Conservation (phyloP, 345 rosid genomes). For the Ceriops decandra region DNA sequence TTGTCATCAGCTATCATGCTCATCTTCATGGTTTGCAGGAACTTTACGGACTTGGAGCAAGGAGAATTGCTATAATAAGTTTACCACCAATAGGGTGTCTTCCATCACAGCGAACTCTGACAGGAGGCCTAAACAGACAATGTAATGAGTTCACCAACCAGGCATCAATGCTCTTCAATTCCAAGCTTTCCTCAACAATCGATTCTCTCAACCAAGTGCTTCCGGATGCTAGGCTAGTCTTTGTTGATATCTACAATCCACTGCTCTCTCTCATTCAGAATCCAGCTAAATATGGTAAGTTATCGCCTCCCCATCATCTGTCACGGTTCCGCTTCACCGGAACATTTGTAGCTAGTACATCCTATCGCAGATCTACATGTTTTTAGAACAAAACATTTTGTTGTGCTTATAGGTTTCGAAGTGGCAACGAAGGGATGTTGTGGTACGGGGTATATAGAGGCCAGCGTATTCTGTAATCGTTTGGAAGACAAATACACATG, state of each 20-base stretch:
- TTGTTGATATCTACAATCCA: slow-evolving; percentile 39
- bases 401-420: slow-evolving; percentile 47
- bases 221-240: slow-evolving; percentile 33
- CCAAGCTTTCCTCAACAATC: slow-evolving; percentile 39
- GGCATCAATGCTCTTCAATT: slow-evolving; percentile 54
- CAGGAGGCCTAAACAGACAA: slow-evolving; percentile 48
- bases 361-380: no score
- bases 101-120: slow-evolving; percentile 66
- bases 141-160: slow-evolving; percentile 45
- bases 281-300: slow-evolving; percentile 51
- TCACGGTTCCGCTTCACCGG: no score
- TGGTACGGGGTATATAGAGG: slow-evolving; percentile 68
- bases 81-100: slow-evolving; percentile 78
- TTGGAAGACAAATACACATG: slow-evolving; percentile 29
- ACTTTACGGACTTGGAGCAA: slow-evolving; percentile 53
- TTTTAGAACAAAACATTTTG: neutral
- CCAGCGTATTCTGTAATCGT: slow-evolving; percentile 42
- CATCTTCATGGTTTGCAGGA: slow-evolving; percentile 31
- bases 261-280: slow-evolving; percentile 38
- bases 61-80: slow-evolving; percentile 50
- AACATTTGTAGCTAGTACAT: no score
- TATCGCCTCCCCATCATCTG: no score
- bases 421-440: slow-evolving; percentile 58
- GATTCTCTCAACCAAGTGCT: slow-evolving; percentile 30
- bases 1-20: neutral